Evolutionary conservation across 768 basidiomycete genomes (phyloP).

Genomic region (Rhizopogon salebrosus): DNA sequence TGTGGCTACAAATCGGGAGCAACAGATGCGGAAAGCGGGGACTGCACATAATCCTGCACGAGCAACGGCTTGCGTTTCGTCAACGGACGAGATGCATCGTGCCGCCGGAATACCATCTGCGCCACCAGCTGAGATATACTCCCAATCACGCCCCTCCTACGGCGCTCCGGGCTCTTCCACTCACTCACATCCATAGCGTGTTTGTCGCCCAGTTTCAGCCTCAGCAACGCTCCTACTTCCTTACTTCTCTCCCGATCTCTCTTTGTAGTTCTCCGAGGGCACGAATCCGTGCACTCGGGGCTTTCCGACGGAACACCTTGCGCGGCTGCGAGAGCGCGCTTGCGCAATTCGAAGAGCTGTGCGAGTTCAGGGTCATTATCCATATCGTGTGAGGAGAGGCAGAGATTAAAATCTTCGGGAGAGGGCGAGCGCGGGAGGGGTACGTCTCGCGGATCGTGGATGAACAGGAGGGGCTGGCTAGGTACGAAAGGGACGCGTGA

Average conservation of each 20-base stretch:
- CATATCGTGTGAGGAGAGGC: conserved; percentile 26
- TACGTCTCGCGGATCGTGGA: conserved; percentile 36
- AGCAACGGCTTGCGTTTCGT: conserved; percentile 27
- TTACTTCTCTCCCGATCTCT: conserved; percentile 48
- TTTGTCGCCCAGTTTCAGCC: conserved; percentile 43
- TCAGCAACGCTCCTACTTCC: conserved; percentile 51
- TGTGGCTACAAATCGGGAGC: conserved; percentile 3
- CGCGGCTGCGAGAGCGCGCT: conserved; percentile 29
- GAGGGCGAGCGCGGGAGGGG: conserved; percentile 37
- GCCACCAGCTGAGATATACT: conserved; percentile 39
- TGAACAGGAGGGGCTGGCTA: conserved; percentile 32
- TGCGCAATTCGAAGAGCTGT: conserved; percentile 36
- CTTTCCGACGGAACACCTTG: conserved; percentile 30
- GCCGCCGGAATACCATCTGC: conserved; percentile 42
- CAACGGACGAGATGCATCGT: conserved; percentile 33
- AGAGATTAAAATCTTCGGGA: conserved; percentile 36
- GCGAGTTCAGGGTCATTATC: conserved; percentile 33
- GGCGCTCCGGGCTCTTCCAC: conserved; percentile 18
- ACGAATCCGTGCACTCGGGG: conserved; percentile 22
- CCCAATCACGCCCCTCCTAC: conserved; percentile 20
- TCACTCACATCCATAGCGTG: conserved; percentile 18
- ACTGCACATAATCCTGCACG: conserved; percentile 19
- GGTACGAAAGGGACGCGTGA: conserved; percentile 5
- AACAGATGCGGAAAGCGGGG: conserved; percentile 24
- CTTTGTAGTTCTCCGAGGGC: conserved; percentile 33